phyloP scores from a whole-genome alignment of 2,329 filamentous ascomycete genomes.

The Orbilia brochopaga region DNA sequence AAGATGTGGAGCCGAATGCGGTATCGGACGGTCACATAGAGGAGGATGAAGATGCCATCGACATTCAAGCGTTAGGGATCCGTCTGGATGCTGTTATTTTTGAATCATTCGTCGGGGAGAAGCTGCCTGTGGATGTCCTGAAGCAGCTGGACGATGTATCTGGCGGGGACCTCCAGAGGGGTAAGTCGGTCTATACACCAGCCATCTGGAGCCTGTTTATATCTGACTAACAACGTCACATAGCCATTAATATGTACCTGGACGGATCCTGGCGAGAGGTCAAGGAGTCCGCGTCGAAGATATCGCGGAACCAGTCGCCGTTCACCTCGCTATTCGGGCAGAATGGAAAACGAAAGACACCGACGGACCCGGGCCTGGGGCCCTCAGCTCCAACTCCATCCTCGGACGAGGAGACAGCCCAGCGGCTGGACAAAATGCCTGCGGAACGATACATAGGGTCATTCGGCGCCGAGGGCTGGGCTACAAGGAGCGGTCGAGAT shows the following conservation, averaged over 20 bases:
- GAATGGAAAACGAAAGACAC: conserved; percentile 60
- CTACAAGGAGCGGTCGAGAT: conserved; percentile 78
- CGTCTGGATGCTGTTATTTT: conserved; percentile 67
- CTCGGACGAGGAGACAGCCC: conserved; percentile 52
- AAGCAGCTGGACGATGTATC: conserved; percentile 64
- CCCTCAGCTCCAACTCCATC: conserved; percentile 36
- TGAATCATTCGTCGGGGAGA: conserved; percentile 67
- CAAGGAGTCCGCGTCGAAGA: conserved; percentile 63
- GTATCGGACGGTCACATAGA: conserved; percentile 5
- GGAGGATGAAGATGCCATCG: conserved; percentile 26
- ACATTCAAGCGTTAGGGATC: conserved; percentile 54
- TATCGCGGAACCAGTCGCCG: conserved; percentile 65
- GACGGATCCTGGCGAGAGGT: conserved; percentile 70
- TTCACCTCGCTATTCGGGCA: conserved; percentile 70
- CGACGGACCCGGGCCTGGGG: conserved; percentile 9
- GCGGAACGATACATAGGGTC: conserved; percentile 80
- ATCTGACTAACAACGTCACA: neutral
- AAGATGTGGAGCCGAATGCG: conserved; percentile 11
- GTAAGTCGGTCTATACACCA: conserved; percentile 57
- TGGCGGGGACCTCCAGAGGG: conserved; percentile 66
- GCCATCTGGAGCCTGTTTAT: neutral
- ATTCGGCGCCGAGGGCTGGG: conserved; percentile 90
- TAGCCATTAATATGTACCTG: conserved; percentile 63
- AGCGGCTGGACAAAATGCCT: conserved; percentile 60
- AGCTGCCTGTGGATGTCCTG: conserved; percentile 63